A percentile compares a stretch with the other conserved stretches of the same genome.
Evolutionary conservation across 2,329 filamentous ascomycete species (phyloP).

Genomic region (Blastomyces silverae): DNA sequence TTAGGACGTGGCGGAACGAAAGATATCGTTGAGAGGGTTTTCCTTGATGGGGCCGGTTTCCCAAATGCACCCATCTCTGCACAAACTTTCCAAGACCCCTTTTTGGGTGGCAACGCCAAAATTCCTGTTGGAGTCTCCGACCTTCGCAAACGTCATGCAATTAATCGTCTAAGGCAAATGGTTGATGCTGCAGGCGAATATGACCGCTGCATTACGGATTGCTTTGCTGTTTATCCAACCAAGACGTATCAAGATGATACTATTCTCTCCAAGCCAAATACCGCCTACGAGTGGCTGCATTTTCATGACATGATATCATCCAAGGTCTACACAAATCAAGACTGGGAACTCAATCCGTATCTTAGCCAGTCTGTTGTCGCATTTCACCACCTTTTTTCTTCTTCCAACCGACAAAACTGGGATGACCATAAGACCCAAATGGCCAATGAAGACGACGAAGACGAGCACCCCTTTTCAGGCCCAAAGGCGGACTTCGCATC

Average conservation of each 20-base stretch:
- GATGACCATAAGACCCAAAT: conserved; percentile 42
- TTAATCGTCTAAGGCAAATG: conserved; percentile 54
- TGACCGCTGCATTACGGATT: conserved; percentile 59
- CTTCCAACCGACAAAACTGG: conserved; percentile 49
- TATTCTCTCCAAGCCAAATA: conserved; percentile 77
- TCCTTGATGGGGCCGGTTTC: conserved; percentile 58
- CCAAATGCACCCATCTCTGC: conserved; percentile 39
- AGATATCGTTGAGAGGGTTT: conserved; percentile 60
- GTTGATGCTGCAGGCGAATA: conserved; percentile 57
- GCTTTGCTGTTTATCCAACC: conserved; percentile 78
- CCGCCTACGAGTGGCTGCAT: conserved; percentile 88
- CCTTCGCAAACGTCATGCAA: conserved; percentile 53
- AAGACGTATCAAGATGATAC: conserved; percentile 91
- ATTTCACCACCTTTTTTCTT: conserved; percentile 86
- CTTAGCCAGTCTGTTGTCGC: conserved; percentile 79
- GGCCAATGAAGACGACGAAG: conserved; percentile 41
- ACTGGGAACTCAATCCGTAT: conserved; percentile 88
- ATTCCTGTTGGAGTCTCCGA: conserved; percentile 52
- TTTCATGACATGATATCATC: conserved; percentile 83
- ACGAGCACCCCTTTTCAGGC: conserved; percentile 68
- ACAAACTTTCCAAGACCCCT: conserved; percentile 35
- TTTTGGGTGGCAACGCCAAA: conserved; percentile 25
- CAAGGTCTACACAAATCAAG: conserved; percentile 72
- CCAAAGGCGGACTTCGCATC: conserved; percentile 75
- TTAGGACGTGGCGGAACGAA: conserved; percentile 57